Percentiles rank a stretch among this genome's conserved stretches.
Conservation (phyloP, 2,329 filamentous ascomycete genomes). For the Colletotrichum sp. region DNA sequence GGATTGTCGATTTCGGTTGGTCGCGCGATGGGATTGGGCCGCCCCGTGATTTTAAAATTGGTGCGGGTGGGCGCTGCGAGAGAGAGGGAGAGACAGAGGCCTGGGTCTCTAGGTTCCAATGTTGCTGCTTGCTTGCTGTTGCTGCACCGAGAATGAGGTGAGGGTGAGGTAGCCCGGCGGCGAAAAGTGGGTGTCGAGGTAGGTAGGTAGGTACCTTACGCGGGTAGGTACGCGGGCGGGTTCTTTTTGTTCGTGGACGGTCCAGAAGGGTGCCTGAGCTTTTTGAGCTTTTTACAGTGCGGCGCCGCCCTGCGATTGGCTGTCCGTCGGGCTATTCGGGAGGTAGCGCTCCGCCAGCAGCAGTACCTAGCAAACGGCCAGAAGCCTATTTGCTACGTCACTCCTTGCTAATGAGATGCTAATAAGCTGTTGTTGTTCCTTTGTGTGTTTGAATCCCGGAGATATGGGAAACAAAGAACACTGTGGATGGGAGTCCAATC, state of each 20-base stretch:
- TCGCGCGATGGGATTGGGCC: slow-evolving; percentile 18
- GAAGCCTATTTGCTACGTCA: neutral
- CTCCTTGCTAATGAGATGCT: neutral
- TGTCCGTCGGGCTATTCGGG: neutral
- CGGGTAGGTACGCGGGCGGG: neutral
- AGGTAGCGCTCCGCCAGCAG: neutral
- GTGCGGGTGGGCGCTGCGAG: neutral
- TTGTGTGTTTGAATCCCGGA: neutral
- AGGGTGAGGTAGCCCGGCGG: neutral
- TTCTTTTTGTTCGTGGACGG: neutral
- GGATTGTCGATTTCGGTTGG: slow-evolving; percentile 16
- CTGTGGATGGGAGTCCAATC: neutral
- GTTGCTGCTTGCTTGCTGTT: neutral
- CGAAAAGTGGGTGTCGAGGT: neutral
- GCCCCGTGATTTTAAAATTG: slow-evolving; percentile 16
- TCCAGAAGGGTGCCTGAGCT: neutral
- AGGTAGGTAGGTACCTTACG: neutral
- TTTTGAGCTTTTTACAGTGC: neutral
- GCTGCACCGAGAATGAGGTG: neutral
- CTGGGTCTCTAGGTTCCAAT: neutral
- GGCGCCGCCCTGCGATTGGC: slow-evolving; percentile 1
- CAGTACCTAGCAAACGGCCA: neutral
- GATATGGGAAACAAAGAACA: neutral
- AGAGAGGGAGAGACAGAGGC: neutral
- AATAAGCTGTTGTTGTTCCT: neutral